phyloP scores from a whole-genome alignment of 768 basidiomycete genomes.

The Naganishia friedmannii region DNA sequence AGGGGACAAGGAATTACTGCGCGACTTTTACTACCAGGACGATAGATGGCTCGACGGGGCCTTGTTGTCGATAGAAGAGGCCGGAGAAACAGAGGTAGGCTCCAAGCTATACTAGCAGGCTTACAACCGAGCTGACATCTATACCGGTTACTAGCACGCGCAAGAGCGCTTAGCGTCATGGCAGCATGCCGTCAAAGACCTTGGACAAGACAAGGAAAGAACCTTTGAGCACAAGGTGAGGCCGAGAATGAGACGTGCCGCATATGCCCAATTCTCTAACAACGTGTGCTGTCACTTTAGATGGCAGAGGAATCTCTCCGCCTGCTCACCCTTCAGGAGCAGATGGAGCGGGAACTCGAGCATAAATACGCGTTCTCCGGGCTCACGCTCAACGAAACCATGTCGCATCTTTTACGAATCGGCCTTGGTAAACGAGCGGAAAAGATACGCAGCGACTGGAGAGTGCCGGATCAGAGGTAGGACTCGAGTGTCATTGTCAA shows the following conservation, averaged over 20 bases:
- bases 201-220: constrained; percentile 89
- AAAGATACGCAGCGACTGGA: constrained; percentile 81
- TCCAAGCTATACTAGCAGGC: not conserved
- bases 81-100: constrained; percentile 63
- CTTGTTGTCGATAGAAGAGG: constrained; percentile 80
- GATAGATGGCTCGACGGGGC: constrained; percentile 92
- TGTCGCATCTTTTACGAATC: constrained; percentile 70
- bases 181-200: constrained; percentile 83
- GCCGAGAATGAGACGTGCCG: constrained; percentile 11
- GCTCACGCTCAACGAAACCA: constrained; percentile 79
- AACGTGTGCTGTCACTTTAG: constrained; percentile 54
- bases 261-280: not conserved
- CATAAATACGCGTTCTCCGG: constrained; percentile 78
- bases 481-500: constrained; percentile 30
- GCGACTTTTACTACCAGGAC: constrained; percentile 97
- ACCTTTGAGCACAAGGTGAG: constrained; percentile 82
- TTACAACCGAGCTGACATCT: constrained; percentile 1
- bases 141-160: constrained; percentile 46
- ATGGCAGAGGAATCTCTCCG: constrained; percentile 82
- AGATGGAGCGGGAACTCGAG: constrained; percentile 79
- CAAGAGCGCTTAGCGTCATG: constrained; percentile 67
- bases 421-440: constrained; percentile 84
- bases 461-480: constrained; percentile 89
- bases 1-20: constrained; percentile 83
- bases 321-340: constrained; percentile 75